These are phyloP conservation scores for Colletotrichum agaves DNA, from an alignment of 2,329 filamentous ascomycete species.

Conservation along the genomic window DNA sequence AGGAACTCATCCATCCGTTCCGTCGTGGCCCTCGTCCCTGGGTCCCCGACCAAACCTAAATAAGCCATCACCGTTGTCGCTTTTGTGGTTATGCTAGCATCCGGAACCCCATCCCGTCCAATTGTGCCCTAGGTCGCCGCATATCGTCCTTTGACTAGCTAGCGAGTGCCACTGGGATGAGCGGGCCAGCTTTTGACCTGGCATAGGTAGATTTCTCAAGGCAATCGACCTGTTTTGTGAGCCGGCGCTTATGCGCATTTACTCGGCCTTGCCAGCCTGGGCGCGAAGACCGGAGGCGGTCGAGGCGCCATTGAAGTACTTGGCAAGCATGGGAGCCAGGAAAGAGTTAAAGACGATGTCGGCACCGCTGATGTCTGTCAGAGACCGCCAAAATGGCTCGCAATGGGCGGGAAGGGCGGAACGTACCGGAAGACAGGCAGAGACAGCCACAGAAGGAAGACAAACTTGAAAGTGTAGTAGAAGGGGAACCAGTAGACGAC, in stretches of 20 bases:
- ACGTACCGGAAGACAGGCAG: conserved; percentile 92
- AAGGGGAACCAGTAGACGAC: conserved; percentile 97
- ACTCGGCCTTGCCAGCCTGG: conserved; percentile 83
- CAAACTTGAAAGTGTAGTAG: conserved; percentile 99
- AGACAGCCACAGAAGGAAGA: conserved; percentile 96
- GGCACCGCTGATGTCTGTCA: conserved; percentile 74
- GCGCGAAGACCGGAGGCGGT: conserved; percentile 89
- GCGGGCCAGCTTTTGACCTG: conserved; percentile 28
- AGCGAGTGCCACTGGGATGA: conserved; percentile 20
- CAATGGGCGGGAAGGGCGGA: conserved; percentile 40
- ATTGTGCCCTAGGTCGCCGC: conserved; percentile 27
- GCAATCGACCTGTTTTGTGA: conserved; percentile 34
- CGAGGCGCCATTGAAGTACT: conserved; percentile 82
- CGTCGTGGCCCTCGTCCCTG: conserved; percentile 23
- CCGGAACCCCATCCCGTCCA: conserved; percentile 17
- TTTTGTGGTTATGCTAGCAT: conserved; percentile 23
- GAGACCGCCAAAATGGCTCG: conserved; percentile 14
- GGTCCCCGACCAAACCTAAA: conserved; percentile 24
- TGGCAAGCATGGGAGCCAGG: conserved; percentile 88
- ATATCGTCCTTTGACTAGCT: conserved; percentile 31
- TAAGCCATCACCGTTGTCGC: conserved; percentile 37
- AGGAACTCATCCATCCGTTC: conserved; percentile 30
- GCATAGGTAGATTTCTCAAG: conserved; percentile 33
- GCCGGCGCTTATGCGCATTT: conserved; percentile 47
- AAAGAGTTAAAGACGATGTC: conserved; percentile 97